These are phyloP conservation scores for Tylopilus felleus DNA, from an alignment of 768 basidiomycete genomes.

Conservation along the genomic window DNA sequence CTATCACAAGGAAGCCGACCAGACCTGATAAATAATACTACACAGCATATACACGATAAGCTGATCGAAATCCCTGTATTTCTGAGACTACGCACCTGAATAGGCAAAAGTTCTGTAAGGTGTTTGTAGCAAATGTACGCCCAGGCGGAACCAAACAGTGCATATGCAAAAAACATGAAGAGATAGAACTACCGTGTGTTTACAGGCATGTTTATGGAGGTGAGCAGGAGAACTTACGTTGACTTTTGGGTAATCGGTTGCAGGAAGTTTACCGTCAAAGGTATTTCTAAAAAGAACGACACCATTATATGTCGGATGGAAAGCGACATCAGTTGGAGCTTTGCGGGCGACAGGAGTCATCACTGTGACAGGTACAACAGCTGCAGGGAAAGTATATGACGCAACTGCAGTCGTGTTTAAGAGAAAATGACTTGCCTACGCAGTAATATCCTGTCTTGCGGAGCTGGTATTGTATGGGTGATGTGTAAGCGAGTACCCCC, in stretches of 20 bases:
- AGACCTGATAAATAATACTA: constrained; percentile 92
- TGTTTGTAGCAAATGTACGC: constrained; percentile 80
- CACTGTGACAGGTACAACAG: constrained; percentile 87
- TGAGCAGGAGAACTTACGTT: constrained; percentile 52
- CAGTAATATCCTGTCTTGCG: constrained; percentile 93
- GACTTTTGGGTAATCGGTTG: constrained; percentile 96
- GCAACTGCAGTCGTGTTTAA: not conserved
- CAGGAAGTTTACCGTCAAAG: constrained; percentile 85
- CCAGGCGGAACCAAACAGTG: constrained; percentile 68
- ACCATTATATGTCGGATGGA: constrained; percentile 77
- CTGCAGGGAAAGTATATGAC: constrained; percentile 37
- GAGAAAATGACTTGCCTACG: constrained; percentile 63
- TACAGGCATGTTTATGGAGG: not conserved
- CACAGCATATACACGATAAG: constrained; percentile 1
- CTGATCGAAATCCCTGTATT: not conserved
- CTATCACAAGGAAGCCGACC: constrained; percentile 81
- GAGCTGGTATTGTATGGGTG: constrained; percentile 81
- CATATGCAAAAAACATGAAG: constrained; percentile 77
- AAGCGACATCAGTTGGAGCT: constrained; percentile 49
- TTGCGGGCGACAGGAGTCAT: constrained; percentile 39
- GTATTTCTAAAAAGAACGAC: constrained; percentile 81
- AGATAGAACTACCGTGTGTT: constrained; percentile 71
- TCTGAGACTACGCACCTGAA: constrained; percentile 56
- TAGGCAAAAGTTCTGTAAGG: constrained; percentile 78
- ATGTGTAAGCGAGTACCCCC: constrained; percentile 52